Conservation (phyloP, 2,329 filamentous ascomycete genomes). For the Monilinia aucupariae region DNA sequence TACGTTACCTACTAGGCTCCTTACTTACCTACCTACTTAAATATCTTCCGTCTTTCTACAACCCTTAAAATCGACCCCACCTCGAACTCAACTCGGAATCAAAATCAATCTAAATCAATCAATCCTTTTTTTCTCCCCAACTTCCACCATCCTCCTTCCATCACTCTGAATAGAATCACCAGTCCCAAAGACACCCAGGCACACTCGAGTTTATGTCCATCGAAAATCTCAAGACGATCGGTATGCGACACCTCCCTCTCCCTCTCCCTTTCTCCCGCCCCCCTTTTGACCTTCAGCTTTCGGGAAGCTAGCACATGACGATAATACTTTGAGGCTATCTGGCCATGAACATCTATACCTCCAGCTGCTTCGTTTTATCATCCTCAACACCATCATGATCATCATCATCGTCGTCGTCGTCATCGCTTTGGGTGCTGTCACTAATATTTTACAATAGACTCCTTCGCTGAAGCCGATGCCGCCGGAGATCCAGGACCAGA, state of each 20-base stretch:
- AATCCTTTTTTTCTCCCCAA: too few species aligned
- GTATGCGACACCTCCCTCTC: conserved; percentile 46
- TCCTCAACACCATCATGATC: too few species aligned
- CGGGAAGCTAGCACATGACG: background rate
- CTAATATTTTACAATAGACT: conserved; percentile 14
- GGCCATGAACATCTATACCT: background rate
- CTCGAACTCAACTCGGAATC: too few species aligned
- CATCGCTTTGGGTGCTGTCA: background rate
- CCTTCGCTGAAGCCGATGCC: conserved; percentile 19
- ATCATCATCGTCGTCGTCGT: background rate
- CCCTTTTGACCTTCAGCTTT: background rate
- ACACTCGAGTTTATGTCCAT: conserved; percentile 95
- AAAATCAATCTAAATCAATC: too few species aligned
- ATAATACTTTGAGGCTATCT: background rate
- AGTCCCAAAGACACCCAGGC: conserved; percentile 41
- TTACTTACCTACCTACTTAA: too few species aligned
- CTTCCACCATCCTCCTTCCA: background rate
- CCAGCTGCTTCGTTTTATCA: background rate
- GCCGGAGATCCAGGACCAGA: conserved; percentile 18
- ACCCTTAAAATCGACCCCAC: too few species aligned
- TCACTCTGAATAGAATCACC: conserved; percentile 11
- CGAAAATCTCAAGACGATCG: conserved; percentile 97
- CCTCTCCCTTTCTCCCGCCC: background rate
- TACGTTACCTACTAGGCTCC: too few species aligned
- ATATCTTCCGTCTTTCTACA: too few species aligned